Conservation (phyloP, 1,284 basidiomycete genomes). For the Ganoderma sinense region DNA sequence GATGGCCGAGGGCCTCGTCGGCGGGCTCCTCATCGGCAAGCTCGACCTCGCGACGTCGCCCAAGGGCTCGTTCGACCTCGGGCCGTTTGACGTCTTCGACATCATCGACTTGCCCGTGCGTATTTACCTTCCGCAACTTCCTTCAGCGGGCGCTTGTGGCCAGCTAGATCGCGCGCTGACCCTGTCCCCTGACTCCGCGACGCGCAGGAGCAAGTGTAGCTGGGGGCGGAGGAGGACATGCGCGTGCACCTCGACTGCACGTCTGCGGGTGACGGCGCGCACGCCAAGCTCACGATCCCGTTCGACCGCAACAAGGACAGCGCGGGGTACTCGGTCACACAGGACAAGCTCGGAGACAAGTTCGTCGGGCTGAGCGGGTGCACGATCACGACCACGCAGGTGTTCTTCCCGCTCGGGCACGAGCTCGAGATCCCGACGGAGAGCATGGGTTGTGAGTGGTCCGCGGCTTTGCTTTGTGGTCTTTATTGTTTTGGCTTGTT, state of each 20-base stretch:
- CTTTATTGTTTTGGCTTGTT: too few species aligned
- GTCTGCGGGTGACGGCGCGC: neutral
- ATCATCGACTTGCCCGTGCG: conserved; percentile 15
- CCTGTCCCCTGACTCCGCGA: neutral
- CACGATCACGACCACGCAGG: conserved; percentile 16
- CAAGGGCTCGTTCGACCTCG: conserved; percentile 10
- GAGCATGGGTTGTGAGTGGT: conserved; percentile 10
- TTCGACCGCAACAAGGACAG: conserved; percentile 17
- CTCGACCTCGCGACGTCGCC: conserved; percentile 8
- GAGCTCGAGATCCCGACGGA: conserved; percentile 20
- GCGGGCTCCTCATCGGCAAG: conserved; percentile 12
- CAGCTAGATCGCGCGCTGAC: too few species aligned
- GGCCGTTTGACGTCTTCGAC: conserved; percentile 9
- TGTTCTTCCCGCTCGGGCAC: conserved; percentile 9
- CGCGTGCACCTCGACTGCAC: conserved; percentile 16
- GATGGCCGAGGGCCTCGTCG: conserved; percentile 15
- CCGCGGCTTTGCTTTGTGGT: neutral
- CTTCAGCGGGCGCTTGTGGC: too few species aligned
- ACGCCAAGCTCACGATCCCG: conserved; percentile 9
- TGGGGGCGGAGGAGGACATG: conserved; percentile 17
- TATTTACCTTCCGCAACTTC: too few species aligned
- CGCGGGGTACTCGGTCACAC: conserved; percentile 16
- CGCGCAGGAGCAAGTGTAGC: neutral
- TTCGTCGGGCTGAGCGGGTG: conserved; percentile 14
- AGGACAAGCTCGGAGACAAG: conserved; percentile 6